These are phyloP conservation scores for Leccinum ochraceum DNA, from an alignment of 768 basidiomycete genomes.

Conservation along the genomic window DNA sequence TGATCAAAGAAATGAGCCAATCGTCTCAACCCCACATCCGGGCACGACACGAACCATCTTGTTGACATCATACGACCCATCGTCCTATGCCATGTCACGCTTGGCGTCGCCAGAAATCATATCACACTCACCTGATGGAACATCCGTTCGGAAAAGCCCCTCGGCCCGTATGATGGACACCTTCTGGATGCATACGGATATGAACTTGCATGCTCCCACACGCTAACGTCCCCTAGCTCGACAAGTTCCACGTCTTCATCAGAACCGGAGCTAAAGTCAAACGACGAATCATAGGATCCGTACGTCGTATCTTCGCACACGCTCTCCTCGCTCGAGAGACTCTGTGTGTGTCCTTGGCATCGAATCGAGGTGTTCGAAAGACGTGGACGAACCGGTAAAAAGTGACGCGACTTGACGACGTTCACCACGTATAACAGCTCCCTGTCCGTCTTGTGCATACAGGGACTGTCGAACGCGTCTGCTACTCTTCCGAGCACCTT, in stretches of 20 bases:
- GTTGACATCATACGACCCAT: conserved; percentile 22
- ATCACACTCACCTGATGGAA: conserved; percentile 17
- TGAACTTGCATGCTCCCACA: conserved; percentile 18
- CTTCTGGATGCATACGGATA: conserved; percentile 16
- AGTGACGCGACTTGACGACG: conserved; percentile 23
- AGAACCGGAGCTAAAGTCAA: conserved; percentile 12
- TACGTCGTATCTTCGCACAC: conserved; percentile 4
- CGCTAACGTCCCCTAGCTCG: conserved; percentile 11
- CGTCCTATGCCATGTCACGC: conserved; percentile 13
- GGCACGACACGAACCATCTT: conserved; percentile 26
- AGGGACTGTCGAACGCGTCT: conserved; percentile 32
- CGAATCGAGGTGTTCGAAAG: not conserved
- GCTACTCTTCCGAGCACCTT: conserved; percentile 30
- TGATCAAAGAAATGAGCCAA: conserved; percentile 8
- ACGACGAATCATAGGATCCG: conserved; percentile 12
- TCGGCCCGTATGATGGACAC: conserved; percentile 1
- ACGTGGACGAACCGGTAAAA: conserved; percentile 21
- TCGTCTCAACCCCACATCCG: not conserved
- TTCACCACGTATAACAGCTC: conserved; percentile 23
- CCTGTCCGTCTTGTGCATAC: conserved; percentile 21
- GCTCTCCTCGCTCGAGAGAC: conserved; percentile 19
- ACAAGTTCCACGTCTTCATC: conserved; percentile 24
- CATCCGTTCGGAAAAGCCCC: conserved; percentile 3
- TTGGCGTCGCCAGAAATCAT: not conserved
- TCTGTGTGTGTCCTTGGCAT: conserved; percentile 7